Evolutionary conservation across 495 filamentous ascomycete species (phyloP).

Genomic region (Cercophora samala): DNA sequence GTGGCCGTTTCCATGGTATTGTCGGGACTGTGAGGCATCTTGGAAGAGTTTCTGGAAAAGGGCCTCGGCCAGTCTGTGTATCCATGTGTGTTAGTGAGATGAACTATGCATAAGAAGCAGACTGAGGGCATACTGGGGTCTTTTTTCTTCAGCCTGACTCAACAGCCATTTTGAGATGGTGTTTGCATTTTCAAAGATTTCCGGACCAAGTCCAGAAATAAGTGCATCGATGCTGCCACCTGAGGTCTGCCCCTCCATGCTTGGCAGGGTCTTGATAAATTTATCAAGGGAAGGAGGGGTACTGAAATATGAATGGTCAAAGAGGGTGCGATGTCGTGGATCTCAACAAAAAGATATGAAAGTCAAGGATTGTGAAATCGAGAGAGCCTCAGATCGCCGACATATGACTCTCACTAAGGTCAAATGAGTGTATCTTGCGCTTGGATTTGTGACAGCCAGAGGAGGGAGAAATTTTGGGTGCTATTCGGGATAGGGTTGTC

Average conservation of each 20-base stretch:
- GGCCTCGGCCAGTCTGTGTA: slow-evolving; percentile 28
- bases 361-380: not conserved
- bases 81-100: slow-evolving; percentile 14
- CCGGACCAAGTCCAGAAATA: slow-evolving; percentile 15
- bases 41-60: slow-evolving; percentile 41
- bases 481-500: not conserved
- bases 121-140: slow-evolving; percentile 20
- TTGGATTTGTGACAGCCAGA: not conserved
- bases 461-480: slow-evolving; percentile 6
- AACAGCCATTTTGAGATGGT: slow-evolving; percentile 34
- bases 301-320: not conserved
- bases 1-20: slow-evolving; percentile 35
- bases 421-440: not conserved
- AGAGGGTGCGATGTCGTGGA: not conserved
- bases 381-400: not conserved
- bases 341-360: not conserved
- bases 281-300: slow-evolving; percentile 8
- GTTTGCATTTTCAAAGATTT: slow-evolving; percentile 34
- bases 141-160: slow-evolving; percentile 19
- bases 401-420: not conserved
- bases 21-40: slow-evolving; percentile 44
- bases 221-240: not conserved
- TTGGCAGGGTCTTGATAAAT: slow-evolving; percentile 13
- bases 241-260: slow-evolving; percentile 8
- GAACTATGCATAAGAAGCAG: not conserved